Evolutionary conservation across 495 filamentous ascomycete species (phyloP), one percentile per base, ranked within the genome.

Genomic region (Neurospora sp.): DNA sequence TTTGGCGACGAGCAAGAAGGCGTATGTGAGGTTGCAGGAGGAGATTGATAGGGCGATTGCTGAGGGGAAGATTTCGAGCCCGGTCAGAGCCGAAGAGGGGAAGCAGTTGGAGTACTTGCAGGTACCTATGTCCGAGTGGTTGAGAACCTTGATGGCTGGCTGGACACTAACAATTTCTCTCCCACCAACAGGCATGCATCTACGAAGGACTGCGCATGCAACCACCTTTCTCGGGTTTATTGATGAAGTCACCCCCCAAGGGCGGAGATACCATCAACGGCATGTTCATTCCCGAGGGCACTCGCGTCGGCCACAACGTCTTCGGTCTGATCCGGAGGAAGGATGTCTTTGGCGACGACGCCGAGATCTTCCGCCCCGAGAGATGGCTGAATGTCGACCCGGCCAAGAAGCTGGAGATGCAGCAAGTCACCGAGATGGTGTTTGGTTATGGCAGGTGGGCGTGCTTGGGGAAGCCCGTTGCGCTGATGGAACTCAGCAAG

Each of bases 1-100:
- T 75, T 76, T 92, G 44, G 77, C 90, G 20, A 79, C 80, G 12
- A 82, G 85, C 31, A 80, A 82, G 1, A 70, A 72, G 0, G 82
- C 85, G 0, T 91, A 90, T 75, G 77, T 81, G 8, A 84, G 82
- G 46, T 83, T 93, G 73, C 85, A 89, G 81, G 78, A 76, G 10
- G 91, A 92, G 76, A 89, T 92, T 71, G 86, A 88, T 46, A 70
- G 44, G 12, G 85, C 81, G 18, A 81, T 83, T 27, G 44, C 72
- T 9, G 73, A 72, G 4, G 84, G 82, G 4, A 77, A 74, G 16
- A 78, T 85, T 40, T 83, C 83, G 37, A 82, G 71, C 12, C 78
- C 80, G 20, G 78, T 88, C 54, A 82, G 77, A 11, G 70, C 74
- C n/a, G 82, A 80, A 39, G 84, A 88, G 72, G 85, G 81, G 9